Evolutionary conservation across 1,284 basidiomycete genomes (phyloP).

Genomic region (Marasmius fiardii): DNA sequence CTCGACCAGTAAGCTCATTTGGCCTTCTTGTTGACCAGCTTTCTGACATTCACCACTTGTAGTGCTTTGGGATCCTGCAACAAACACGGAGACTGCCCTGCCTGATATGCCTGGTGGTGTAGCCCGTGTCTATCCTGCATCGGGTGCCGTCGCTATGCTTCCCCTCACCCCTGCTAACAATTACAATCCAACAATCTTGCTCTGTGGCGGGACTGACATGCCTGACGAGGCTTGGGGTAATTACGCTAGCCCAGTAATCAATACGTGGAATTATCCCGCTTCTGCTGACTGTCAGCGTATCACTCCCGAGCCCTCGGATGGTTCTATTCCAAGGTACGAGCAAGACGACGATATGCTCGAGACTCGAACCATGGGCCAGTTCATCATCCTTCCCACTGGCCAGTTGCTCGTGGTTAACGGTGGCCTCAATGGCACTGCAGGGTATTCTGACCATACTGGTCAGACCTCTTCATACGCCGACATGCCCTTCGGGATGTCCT

Average conservation of each 20-base stretch:
- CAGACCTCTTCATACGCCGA: conserved; percentile 27
- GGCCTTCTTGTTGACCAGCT: neutral
- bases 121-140: conserved; percentile 32
- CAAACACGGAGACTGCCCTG: conserved; percentile 47
- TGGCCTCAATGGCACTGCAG: conserved; percentile 59
- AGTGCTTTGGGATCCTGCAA: conserved; percentile 31
- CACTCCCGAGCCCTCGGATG: conserved; percentile 14
- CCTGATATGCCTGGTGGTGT: conserved; percentile 53
- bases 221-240: conserved; percentile 57
- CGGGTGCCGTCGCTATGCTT: conserved; percentile 77
- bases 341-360: conserved; percentile 75
- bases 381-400: conserved; percentile 67
- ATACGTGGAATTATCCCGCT: conserved; percentile 64
- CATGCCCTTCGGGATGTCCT: conserved; percentile 54
- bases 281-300: conserved; percentile 49
- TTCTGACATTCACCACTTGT: neutral
- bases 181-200: conserved; percentile 74
- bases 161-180: conserved; percentile 80
- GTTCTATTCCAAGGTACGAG: conserved; percentile 31
- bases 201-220: conserved; percentile 77
- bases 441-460: conserved; percentile 42
- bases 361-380: conserved; percentile 76
- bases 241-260: conserved; percentile 50
- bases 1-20: conserved; percentile 58
- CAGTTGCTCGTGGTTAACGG: conserved; percentile 69